These are phyloP conservation scores for Pharus latifolius DNA, from an alignment of 176 grass and related monocot genomes.

Conservation along the genomic window DNA sequence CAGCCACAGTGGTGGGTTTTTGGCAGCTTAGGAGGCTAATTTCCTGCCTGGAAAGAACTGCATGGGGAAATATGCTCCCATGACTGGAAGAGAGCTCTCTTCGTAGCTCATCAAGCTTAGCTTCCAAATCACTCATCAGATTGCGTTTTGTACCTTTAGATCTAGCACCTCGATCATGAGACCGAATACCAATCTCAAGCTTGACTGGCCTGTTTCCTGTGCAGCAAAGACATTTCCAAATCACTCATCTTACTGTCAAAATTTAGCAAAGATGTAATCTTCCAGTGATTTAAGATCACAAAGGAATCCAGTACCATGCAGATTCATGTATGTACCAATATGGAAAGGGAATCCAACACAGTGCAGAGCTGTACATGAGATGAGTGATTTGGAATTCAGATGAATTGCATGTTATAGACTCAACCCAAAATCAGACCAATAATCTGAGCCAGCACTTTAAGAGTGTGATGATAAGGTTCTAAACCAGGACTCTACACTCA, in stretches of 20 bases:
- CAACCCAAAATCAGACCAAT: too few relatives aligned
- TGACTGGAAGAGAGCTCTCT: constrained; percentile 43
- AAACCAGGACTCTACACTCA: too few relatives aligned
- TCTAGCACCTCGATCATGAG: constrained; percentile 13
- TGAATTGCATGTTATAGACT: too few relatives aligned
- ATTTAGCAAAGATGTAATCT: too few relatives aligned
- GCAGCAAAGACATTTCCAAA: background rate
- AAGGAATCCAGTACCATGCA: background rate
- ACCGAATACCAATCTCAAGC: constrained; percentile 30
- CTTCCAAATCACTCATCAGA: constrained; percentile 47
- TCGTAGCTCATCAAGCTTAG: constrained; percentile 63
- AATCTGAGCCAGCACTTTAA: too few relatives aligned
- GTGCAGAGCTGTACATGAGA: too few relatives aligned
- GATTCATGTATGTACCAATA: too few relatives aligned
- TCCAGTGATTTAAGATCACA: too few relatives aligned
- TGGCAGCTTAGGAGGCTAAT: constrained; percentile 46
- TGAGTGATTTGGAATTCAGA: too few relatives aligned
- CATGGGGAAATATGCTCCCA: constrained; percentile 64
- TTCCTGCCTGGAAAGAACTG: constrained; percentile 59
- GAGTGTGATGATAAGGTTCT: too few relatives aligned
- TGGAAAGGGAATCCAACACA: too few relatives aligned
- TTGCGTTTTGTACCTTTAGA: constrained; percentile 40
- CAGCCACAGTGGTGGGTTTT: constrained; percentile 46
- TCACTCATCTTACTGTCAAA: too few relatives aligned
- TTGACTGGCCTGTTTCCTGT: constrained; percentile 58